Conservation (phyloP, 371 early-diverging fungal genomes). For the Zopfochytrium polystomum region DNA sequence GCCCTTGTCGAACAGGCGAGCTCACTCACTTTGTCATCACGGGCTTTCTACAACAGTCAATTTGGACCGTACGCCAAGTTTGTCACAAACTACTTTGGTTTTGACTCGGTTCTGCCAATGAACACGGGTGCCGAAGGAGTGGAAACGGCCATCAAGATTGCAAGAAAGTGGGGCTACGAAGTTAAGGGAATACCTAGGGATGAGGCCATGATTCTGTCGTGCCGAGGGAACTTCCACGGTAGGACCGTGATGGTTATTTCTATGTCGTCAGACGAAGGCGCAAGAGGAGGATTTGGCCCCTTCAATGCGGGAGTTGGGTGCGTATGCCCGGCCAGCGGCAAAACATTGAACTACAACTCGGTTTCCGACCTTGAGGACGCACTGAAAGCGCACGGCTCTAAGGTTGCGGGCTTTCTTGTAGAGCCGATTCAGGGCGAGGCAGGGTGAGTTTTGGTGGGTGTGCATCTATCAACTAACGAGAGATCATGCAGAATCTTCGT, state of each 20-base stretch:
- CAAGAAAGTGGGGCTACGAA: slow-evolving; percentile 93
- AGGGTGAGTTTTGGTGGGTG: slow-evolving; percentile 44
- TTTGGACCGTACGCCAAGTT: slow-evolving; percentile 89
- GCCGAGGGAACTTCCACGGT: slow-evolving; percentile 94
- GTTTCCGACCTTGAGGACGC: slow-evolving; percentile 84
- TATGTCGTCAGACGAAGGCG: slow-evolving; percentile 91
- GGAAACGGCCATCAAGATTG: slow-evolving; percentile 97
- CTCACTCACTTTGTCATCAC: slow-evolving; percentile 79
- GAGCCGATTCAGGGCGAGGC: slow-evolving; percentile 99
- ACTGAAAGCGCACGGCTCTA: slow-evolving; percentile 72
- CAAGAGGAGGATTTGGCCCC: slow-evolving; percentile 87
- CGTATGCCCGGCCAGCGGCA: slow-evolving; percentile 65
- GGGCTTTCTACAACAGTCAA: slow-evolving; percentile 94
- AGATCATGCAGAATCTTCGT: slow-evolving; percentile 65
- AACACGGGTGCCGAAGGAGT: slow-evolving; percentile 99
- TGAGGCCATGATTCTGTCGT: slow-evolving; percentile 81
- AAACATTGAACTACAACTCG: slow-evolving; percentile 74
- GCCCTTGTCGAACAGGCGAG: slow-evolving; percentile 88
- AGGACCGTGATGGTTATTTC: slow-evolving; percentile 92
- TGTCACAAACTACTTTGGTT: slow-evolving; percentile 89
- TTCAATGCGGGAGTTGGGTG: slow-evolving; percentile 87
- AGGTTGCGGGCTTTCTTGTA: slow-evolving; percentile 89
- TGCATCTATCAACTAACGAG: slow-evolving; percentile 1
- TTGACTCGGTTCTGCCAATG: slow-evolving; percentile 96
- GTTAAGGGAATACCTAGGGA: slow-evolving; percentile 85